Evolutionary conservation across 768 basidiomycete species (phyloP).

Genomic region (Tylopilus rubrobrunneus): DNA sequence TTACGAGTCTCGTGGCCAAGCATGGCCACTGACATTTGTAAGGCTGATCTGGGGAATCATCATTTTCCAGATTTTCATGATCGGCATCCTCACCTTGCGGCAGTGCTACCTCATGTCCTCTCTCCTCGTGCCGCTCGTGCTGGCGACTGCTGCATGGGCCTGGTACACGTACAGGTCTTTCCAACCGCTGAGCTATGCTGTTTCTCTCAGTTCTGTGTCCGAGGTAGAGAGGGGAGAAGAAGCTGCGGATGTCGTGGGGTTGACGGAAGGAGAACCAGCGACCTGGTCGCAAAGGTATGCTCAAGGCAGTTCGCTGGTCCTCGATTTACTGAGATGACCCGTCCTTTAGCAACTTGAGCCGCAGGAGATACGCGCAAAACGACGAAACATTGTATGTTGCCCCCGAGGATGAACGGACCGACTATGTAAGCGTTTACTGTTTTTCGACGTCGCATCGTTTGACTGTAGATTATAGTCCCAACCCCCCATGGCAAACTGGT

Average conservation of each 20-base stretch:
- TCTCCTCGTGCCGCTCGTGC: constrained; percentile 71
- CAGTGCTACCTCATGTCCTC: constrained; percentile 55
- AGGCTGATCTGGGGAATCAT: constrained; percentile 90
- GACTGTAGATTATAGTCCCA: constrained; percentile 59
- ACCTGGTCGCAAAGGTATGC: constrained; percentile 81
- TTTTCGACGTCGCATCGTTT: not conserved
- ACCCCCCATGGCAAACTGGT: constrained; percentile 96
- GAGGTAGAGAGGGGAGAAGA: constrained; percentile 91
- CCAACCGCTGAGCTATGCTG: constrained; percentile 71
- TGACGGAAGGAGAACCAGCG: constrained; percentile 82
- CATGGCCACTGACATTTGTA: constrained; percentile 94
- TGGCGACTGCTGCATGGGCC: constrained; percentile 73
- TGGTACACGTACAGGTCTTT: constrained; percentile 72
- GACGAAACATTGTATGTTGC: constrained; percentile 95
- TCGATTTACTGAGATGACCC: not conserved
- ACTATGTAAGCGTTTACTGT: constrained; percentile 56
- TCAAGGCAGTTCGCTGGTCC: not conserved
- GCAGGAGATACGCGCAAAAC: constrained; percentile 85
- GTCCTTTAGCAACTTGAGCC: constrained; percentile 68
- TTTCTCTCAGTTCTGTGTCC: constrained; percentile 80
- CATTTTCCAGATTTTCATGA: constrained; percentile 96
- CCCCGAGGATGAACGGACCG: constrained; percentile 88
- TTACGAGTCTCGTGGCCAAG: constrained; percentile 95
- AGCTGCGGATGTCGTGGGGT: constrained; percentile 68
- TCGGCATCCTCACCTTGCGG: constrained; percentile 80